phyloP scores from a whole-genome alignment of 2,329 filamentous ascomycete genomes.

The Cucurbitaria berberidis region DNA sequence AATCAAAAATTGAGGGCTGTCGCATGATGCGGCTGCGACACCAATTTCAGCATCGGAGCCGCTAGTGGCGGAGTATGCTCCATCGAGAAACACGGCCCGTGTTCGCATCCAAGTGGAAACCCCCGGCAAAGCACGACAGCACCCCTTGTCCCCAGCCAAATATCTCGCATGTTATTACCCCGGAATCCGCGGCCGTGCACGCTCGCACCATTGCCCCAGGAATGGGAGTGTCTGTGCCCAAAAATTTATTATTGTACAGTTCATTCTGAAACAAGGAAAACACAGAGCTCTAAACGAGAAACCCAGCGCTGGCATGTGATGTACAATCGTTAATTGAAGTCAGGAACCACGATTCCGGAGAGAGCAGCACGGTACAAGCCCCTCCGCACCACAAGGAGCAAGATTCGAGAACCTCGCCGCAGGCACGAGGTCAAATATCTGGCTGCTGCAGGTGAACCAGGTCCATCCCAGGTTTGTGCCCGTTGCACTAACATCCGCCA shows the following conservation, averaged over 20 bases:
- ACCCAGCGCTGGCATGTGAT: no score
- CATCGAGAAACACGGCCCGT: neutral
- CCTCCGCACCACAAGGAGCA: neutral
- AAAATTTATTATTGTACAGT: no score
- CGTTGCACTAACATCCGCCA: neutral
- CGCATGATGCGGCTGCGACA: slow-evolving; percentile 1
- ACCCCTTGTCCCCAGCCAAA: slow-evolving; percentile 3
- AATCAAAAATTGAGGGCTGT: neutral
- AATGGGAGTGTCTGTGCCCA: no score
- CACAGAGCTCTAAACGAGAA: no score
- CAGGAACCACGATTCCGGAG: neutral
- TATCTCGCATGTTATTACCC: slow-evolving; percentile 24
- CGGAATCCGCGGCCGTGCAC: slow-evolving; percentile 15
- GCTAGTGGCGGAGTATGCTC: neutral
- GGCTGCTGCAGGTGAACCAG: neutral
- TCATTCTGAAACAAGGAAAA: no score
- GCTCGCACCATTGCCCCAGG: neutral
- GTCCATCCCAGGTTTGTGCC: neutral
- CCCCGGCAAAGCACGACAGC: slow-evolving; percentile 1
- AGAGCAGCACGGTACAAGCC: neutral
- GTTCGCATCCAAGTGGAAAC: slow-evolving; percentile 8
- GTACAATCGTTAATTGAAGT: neutral
- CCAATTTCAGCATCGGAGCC: slow-evolving; percentile 9
- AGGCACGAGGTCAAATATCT: neutral
- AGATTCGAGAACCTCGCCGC: neutral